Evolutionary conservation across 345 rosid genomes (phyloP).

Genomic region (Toxicodendron radicans): DNA sequence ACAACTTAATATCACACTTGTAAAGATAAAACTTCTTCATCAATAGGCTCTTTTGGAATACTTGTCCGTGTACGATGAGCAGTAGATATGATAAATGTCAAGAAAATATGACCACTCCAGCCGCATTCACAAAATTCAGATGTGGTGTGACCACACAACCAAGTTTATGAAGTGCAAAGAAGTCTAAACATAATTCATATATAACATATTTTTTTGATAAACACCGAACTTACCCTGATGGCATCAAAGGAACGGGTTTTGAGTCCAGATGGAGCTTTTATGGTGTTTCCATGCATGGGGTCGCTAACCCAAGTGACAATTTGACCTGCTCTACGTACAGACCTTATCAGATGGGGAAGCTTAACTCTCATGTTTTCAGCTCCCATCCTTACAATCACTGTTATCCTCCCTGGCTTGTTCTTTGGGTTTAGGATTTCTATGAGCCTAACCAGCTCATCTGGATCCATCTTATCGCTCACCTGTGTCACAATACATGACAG

Average conservation of each 20-base stretch:
- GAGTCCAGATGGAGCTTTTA: slow-evolving; percentile 44
- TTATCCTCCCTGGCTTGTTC: slow-evolving; percentile 41
- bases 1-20: not conserved
- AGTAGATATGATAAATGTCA: not conserved
- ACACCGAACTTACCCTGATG: slow-evolving; percentile 25
- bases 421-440: slow-evolving; percentile 35
- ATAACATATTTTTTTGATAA: too few species aligned
- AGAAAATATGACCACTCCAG: not conserved
- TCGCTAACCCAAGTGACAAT: slow-evolving; percentile 43
- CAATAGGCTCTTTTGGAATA: not conserved
- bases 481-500: slow-evolving; percentile 12
- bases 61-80: not conserved
- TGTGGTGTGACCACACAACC: not conserved
- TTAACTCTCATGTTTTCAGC: slow-evolving; percentile 41
- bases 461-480: slow-evolving; percentile 48
- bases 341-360: slow-evolving; percentile 41
- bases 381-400: slow-evolving; percentile 44
- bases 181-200: not conserved
- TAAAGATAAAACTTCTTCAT: not conserved
- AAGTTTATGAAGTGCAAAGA: not conserved
- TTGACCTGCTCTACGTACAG: slow-evolving; percentile 36
- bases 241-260: slow-evolving; percentile 48
- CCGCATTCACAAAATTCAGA: slow-evolving; percentile 3
- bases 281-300: slow-evolving; percentile 48
- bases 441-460: slow-evolving; percentile 39